phyloP scores from a whole-genome alignment of 768 basidiomycete species.

The Lentinus tigrinus region DNA sequence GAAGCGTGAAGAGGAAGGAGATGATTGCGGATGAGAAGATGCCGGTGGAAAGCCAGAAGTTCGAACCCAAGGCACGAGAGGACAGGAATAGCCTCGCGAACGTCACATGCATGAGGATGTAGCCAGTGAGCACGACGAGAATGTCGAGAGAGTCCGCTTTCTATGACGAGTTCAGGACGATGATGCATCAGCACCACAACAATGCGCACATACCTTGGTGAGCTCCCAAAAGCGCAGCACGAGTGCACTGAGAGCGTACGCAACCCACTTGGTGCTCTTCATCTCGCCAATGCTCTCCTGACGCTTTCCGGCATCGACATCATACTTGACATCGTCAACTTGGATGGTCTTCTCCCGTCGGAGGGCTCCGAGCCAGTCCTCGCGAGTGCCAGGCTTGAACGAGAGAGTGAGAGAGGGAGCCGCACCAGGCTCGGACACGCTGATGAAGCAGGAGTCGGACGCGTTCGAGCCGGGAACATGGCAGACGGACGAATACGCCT shows the following conservation, averaged over 20 bases:
- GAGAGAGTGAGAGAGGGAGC: conserved; percentile 48
- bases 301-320: conserved; percentile 45
- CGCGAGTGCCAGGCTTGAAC: conserved; percentile 47
- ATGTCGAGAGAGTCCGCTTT: conserved; percentile 97
- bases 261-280: conserved; percentile 84
- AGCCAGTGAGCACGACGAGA: conserved; percentile 88
- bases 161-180: conserved; percentile 33
- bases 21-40: conserved; percentile 80
- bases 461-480: conserved; percentile 34
- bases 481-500: conserved; percentile 52
- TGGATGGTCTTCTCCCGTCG: conserved; percentile 29
- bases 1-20: conserved; percentile 81
- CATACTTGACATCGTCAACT: conserved; percentile 44
- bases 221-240: conserved; percentile 84
- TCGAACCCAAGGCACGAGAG: conserved; percentile 80
- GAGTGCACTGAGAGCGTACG: conserved; percentile 77
- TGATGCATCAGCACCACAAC: background rate
- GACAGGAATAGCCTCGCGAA: conserved; percentile 90
- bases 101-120: conserved; percentile 92
- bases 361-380: conserved; percentile 48
- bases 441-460: conserved; percentile 40
- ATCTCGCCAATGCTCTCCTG: conserved; percentile 65
- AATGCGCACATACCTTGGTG: conserved; percentile 52
- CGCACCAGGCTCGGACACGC: conserved; percentile 29
- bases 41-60: conserved; percentile 70